A percentile compares a stretch with the other conserved stretches of the same genome.
Conservation (phyloP, 1,139 yeast genomes). For the Zhuliangozyma blackwelliae region DNA sequence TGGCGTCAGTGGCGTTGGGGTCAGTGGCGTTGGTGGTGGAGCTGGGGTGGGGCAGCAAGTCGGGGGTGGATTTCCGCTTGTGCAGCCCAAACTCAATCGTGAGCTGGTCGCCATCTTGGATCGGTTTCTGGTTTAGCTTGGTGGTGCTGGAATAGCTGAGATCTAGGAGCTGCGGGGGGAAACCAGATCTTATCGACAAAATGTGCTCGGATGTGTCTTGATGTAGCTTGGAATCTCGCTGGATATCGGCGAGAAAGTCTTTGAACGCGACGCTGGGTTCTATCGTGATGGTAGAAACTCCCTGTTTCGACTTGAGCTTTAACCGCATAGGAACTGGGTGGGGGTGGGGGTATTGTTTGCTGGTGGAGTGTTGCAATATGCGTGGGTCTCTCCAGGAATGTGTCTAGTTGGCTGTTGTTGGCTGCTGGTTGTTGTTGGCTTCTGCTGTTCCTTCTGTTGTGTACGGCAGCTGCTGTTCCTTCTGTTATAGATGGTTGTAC, state of each 20-base stretch:
- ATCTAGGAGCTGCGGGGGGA: constrained; percentile 52
- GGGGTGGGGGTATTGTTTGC: too few relatives aligned
- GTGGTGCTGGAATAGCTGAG: constrained; percentile 13
- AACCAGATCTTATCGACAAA: constrained; percentile 45
- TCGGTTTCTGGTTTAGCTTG: constrained; percentile 35
- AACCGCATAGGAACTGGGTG: constrained; percentile 26
- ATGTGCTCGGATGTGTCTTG: constrained; percentile 10
- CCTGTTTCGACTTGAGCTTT: constrained; percentile 18
- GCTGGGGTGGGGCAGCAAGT: too few relatives aligned
- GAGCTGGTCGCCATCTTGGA: constrained; percentile 58
- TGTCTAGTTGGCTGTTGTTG: too few relatives aligned
- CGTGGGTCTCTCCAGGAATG: too few relatives aligned
- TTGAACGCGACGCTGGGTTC: constrained; percentile 9
- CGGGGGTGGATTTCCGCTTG: too few relatives aligned
- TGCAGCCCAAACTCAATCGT: constrained; percentile 23
- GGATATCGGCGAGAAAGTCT: constrained; percentile 17
- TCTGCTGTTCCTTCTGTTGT: too few relatives aligned
- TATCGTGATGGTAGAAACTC: constrained; percentile 14
- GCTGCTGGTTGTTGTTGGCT: too few relatives aligned
- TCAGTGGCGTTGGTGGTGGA: too few relatives aligned
- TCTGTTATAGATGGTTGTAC: too few relatives aligned
- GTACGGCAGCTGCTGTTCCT: too few relatives aligned
- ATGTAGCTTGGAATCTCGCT: constrained; percentile 12
- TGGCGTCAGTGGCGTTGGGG: too few relatives aligned
- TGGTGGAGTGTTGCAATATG: too few relatives aligned